Evolutionary conservation across 2,329 filamentous ascomycete species (phyloP).

Genomic region (Zasmidium cellare): DNA sequence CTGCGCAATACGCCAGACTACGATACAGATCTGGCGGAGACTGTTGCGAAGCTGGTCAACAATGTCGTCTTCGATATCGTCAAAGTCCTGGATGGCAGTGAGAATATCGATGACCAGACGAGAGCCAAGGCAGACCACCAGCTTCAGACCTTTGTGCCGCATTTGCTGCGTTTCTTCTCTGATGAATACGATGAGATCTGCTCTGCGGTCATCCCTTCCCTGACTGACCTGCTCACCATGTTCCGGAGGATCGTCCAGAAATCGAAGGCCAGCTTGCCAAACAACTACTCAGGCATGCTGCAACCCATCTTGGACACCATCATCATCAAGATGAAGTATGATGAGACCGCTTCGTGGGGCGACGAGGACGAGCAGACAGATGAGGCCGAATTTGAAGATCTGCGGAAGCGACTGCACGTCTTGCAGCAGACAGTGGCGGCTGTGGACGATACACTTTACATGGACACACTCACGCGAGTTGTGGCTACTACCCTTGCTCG

Average conservation of each 20-base stretch:
- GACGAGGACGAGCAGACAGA: constrained; percentile 93
- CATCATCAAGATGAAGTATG: constrained; percentile 94
- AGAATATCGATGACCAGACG: constrained; percentile 60
- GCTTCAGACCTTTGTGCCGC: constrained; percentile 79
- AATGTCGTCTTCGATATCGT: constrained; percentile 85
- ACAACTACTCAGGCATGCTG: constrained; percentile 77
- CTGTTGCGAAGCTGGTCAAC: constrained; percentile 93
- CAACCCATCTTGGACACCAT: constrained; percentile 88
- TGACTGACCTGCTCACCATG: constrained; percentile 89
- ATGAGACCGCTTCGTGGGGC: constrained; percentile 91
- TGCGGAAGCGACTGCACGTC: constrained; percentile 84
- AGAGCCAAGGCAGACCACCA: constrained; percentile 76
- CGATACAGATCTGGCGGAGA: constrained; percentile 92
- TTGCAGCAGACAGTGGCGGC: constrained; percentile 90
- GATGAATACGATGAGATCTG: constrained; percentile 99
- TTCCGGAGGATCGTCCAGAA: constrained; percentile 76
- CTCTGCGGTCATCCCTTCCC: constrained; percentile 88
- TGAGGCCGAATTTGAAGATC: constrained; percentile 94
- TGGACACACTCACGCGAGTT: constrained; percentile 81
- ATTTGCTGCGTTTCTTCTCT: constrained; percentile 89
- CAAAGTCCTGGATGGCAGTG: constrained; percentile 72
- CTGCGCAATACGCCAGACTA: constrained; percentile 80
- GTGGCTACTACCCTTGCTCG: constrained; percentile 84
- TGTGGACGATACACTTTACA: constrained; percentile 84
- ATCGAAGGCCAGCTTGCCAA: constrained; percentile 62